Percentiles rank a stretch among this genome's conserved stretches.
These are phyloP conservation scores for Coniochaeta sp. DNA, from an alignment of 2,329 filamentous ascomycete genomes.

Conservation along the genomic window DNA sequence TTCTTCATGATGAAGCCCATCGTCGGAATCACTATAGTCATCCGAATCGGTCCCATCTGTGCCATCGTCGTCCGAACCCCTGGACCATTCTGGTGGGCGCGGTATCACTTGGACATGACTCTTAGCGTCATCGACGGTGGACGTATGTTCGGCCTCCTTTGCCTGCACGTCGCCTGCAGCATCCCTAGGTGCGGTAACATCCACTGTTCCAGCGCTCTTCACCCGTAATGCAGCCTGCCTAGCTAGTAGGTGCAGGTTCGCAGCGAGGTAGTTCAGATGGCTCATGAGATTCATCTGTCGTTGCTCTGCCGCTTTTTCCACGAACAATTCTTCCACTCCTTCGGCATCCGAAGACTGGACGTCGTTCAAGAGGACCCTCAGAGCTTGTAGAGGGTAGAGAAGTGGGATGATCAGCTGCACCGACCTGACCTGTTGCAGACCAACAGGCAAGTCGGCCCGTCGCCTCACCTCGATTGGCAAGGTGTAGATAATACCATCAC, in stretches of 20 bases:
- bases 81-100: constrained; percentile 68
- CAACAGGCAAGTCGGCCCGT: constrained; percentile 49
- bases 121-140: constrained; percentile 34
- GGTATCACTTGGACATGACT: constrained; percentile 61
- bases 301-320: constrained; percentile 46
- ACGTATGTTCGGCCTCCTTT: constrained; percentile 13
- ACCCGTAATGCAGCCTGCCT: constrained; percentile 32
- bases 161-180: constrained; percentile 12
- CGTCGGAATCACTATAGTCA: constrained; percentile 35
- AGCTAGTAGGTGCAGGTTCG: constrained; percentile 62
- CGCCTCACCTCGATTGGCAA: constrained; percentile 62
- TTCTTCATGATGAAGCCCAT: constrained; percentile 33
- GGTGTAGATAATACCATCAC: constrained; percentile 63
- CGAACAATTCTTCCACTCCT: constrained; percentile 58
- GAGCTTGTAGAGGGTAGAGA: constrained; percentile 63
- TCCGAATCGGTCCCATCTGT: constrained; percentile 33
- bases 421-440: constrained; percentile 54
- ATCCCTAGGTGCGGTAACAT: constrained; percentile 9
- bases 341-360: constrained; percentile 53
- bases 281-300: constrained; percentile 59
- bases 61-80: constrained; percentile 36
- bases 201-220: constrained; percentile 14
- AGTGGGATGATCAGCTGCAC: constrained; percentile 62
- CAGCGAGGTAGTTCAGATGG: constrained; percentile 66
- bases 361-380: constrained; percentile 58